Base-by-base conservation (phyloP, 1,284 basidiomycete species). In the Sporisorium iseilematis-ciliati region DNA sequence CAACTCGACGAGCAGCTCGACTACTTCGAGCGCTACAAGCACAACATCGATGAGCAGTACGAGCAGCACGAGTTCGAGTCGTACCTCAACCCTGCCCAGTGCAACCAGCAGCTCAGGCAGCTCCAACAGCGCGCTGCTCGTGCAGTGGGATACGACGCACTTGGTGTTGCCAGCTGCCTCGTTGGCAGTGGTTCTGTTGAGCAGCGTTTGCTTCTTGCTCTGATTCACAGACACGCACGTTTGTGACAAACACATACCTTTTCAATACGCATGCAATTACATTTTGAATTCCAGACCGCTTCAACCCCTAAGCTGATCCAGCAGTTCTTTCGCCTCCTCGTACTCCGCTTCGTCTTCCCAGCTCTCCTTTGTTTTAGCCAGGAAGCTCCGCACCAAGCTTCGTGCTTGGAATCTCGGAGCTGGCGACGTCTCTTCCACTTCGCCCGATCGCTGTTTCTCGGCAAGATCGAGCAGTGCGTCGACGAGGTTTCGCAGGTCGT, bases 301-400 rank as follows among this genome's bases (percentile, higher is more conserved):
- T 59, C 57, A 77, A 57, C 46, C 65, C 57, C 57, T 64, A 16
- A 80, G 65, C 42, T 57, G 35, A 4, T 71, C 72, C 41, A 78
- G 26, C 41, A 89, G 69, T 60, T 88, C 90, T 75, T 88, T 88
- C 77, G 98, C 87, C 75, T 88, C 87, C 45, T 88, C 86, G 91
- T 92, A 97, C 86, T 94, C 94, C 2, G 90, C 88, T 85, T 96
- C 92, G 63, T 94, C 93, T 82, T 92, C 92, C 81, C 95, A 97
- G 60, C 78, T 72, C 21, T 91, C 82, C 76, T 82, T 85, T n/a
- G 88, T 89, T 57, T 88, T 77, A 3, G 92, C 94, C 86, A 95
- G 89, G 85, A 97, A 98, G 45, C 91, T 92, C 82, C 95, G 88
- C 58, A 98, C 90, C 63, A 98, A 88, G 69, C 93, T 96, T 63